A percentile compares a stretch with the other conserved stretches of the same genome.
phyloP scores from a whole-genome alignment of 768 basidiomycete genomes.

The Panaeolus cyanescens region DNA sequence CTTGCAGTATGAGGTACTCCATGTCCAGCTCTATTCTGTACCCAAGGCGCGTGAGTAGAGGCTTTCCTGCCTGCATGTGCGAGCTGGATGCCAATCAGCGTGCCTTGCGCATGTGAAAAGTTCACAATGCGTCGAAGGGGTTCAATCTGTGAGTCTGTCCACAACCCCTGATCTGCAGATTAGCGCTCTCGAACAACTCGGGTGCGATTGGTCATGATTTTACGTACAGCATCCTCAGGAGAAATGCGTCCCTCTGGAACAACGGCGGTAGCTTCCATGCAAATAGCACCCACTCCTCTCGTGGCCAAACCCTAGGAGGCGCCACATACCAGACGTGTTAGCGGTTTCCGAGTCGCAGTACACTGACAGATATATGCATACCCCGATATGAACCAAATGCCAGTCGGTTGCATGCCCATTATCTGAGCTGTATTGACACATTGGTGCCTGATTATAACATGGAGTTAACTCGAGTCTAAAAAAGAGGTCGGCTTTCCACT shows the following conservation, averaged over 20 bases:
- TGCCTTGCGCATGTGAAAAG: slow-evolving; percentile 71
- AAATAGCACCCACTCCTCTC: slow-evolving; percentile 70
- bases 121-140: slow-evolving; percentile 71
- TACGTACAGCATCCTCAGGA: slow-evolving; percentile 65
- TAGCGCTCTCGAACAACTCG: too few species aligned
- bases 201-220: too few species aligned
- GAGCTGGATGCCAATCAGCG: slow-evolving; percentile 77
- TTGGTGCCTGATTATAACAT: slow-evolving; percentile 52
- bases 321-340: background rate
- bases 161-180: slow-evolving; percentile 67
- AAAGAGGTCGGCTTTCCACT: background rate
- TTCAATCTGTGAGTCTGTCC: slow-evolving; percentile 75
- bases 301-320: slow-evolving; percentile 58
- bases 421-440: slow-evolving; percentile 83
- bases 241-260: slow-evolving; percentile 78
- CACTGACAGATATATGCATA: slow-evolving; percentile 16
- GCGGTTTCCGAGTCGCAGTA: background rate
- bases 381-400: slow-evolving; percentile 81
- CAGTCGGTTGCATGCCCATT: slow-evolving; percentile 79
- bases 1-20: slow-evolving; percentile 36
- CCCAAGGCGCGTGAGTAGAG: slow-evolving; percentile 70
- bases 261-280: slow-evolving; percentile 75
- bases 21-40: slow-evolving; percentile 38
- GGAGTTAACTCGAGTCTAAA: background rate
- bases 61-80: slow-evolving; percentile 77